Percentiles rank a stretch among this genome's conserved stretches.
phyloP scores from a whole-genome alignment of 2,329 filamentous ascomycete genomes.

The Colletotrichum noveboracense region DNA sequence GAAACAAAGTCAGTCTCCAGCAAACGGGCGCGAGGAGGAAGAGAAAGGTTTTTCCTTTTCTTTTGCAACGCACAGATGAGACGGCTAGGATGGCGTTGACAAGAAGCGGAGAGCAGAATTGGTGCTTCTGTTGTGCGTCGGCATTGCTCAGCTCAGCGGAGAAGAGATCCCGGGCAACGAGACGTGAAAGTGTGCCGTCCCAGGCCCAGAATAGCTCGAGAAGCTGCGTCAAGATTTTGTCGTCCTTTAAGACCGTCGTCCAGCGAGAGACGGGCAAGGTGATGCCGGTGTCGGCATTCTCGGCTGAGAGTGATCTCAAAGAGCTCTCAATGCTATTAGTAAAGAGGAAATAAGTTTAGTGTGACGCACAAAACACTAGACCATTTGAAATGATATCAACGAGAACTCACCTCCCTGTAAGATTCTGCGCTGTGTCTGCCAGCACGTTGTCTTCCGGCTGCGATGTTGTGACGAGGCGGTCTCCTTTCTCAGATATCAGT shows the following conservation, averaged over 20 bases:
- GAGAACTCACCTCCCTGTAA: no score
- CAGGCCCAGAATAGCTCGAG: slow-evolving; percentile 28
- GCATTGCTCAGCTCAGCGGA: slow-evolving; percentile 8
- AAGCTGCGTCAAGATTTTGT: slow-evolving; percentile 21
- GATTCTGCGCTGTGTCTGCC: no score
- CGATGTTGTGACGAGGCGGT: rapidly evolving
- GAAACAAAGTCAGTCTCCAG: not conserved
- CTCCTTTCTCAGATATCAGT: no score
- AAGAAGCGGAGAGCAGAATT: slow-evolving; percentile 27
- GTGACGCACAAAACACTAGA: rapidly evolving
- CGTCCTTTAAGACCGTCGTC: slow-evolving; percentile 21
- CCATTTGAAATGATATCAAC: no score
- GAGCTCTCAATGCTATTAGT: not conserved
- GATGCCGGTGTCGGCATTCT: not conserved
- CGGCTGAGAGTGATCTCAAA: not conserved
- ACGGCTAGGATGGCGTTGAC: slow-evolving; percentile 27
- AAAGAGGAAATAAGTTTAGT: not conserved
- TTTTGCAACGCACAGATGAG: slow-evolving; percentile 21
- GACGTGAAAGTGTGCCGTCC: slow-evolving; percentile 22
- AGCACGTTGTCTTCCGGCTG: no score
- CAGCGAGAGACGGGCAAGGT: slow-evolving; percentile 24
- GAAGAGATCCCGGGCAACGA: slow-evolving; percentile 23
- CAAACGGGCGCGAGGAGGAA: not conserved
- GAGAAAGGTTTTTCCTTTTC: no score
- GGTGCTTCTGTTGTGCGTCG: not conserved